These are phyloP conservation scores for Lecanicillium sp. DNA, from an alignment of 2,329 filamentous ascomycete genomes.

Conservation along the genomic window DNA sequence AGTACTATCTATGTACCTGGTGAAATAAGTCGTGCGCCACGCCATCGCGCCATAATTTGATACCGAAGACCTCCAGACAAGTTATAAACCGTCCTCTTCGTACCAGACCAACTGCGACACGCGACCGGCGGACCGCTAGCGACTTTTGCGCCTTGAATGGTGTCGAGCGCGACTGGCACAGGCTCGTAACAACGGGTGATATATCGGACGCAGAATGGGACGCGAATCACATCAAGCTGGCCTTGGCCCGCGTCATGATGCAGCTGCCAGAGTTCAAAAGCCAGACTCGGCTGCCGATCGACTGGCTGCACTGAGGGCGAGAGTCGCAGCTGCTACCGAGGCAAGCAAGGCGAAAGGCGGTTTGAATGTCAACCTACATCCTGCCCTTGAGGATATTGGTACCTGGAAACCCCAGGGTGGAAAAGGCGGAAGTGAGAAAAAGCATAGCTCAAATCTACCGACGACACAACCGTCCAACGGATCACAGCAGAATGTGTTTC, in stretches of 20 bases:
- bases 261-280: slow-evolving; percentile 46
- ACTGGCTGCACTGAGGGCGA: slow-evolving; percentile 70
- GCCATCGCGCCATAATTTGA: no score
- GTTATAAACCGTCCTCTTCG: no score
- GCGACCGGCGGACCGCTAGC: no score
- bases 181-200: no score
- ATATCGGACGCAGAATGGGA: no score
- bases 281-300: slow-evolving; percentile 53
- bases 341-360: slow-evolving; percentile 55
- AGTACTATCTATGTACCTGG: no score
- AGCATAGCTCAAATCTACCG: slow-evolving; percentile 16
- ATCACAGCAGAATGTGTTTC: no score
- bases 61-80: no score
- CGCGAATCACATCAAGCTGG: slow-evolving; percentile 41
- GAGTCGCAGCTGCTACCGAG: slow-evolving; percentile 68
- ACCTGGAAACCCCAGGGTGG: slow-evolving; percentile 33
- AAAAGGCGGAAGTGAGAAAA: slow-evolving; percentile 9
- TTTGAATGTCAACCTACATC: slow-evolving; percentile 69
- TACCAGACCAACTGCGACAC: no score
- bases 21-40: no score
- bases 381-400: slow-evolving; percentile 56
- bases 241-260: slow-evolving; percentile 50
- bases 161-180: no score
- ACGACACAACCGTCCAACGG: slow-evolving; percentile 8
- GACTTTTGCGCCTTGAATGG: no score